Base-by-base conservation (phyloP, 129 eudicot species). In the Apium graveolens region DNA sequence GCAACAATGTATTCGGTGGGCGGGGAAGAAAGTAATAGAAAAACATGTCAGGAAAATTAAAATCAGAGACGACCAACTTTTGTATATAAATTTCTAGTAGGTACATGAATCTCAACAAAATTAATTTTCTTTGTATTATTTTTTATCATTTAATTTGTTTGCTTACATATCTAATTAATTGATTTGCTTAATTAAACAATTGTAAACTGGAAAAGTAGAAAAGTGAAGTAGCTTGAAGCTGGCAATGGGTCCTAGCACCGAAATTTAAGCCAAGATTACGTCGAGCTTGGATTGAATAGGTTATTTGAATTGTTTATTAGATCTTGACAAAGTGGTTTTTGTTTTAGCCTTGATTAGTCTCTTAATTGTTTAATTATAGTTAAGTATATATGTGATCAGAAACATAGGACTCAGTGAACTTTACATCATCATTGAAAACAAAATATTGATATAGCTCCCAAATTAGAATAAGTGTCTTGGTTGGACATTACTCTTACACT, bases 191-290 rank as follows among this genome's bases (percentile, higher is more conserved):
- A 31, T 14, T 66, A 4, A 31, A 68, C 6, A 32, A 32, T 1
- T 44, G 48, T 9, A 62, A 14, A 31, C 24, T 70, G 0, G 13
- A 18, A 70, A 35, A 17, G 74, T 17, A 37, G n/a, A 41, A 70
- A 70, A 17, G 43, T 18, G 48, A 35, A 21, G 44, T 10, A 35
- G 76, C 41, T 41, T 42, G 41, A 72, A 72, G 76, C 76, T 72
- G 53, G 76, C 76, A 44, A 3, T 72, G 76, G 76, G 76, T 72
- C 76, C 76, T 31, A 42, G 53, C 37, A 72, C 76, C 76, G 76
- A 72, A 72, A 72, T 72, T 72, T 11, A 72, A 41, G 76, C 76
- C 35, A 39, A 72, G 76, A 72, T 72, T 72, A 72, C 76, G 76
- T 72, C 31, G 46, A 41, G 53, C 35, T 14, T n/a, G 76, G 41